Evolutionary conservation across 2,329 filamentous ascomycete genomes (phyloP).

Genomic region (Stagonosporopsis rhizophila): DNA sequence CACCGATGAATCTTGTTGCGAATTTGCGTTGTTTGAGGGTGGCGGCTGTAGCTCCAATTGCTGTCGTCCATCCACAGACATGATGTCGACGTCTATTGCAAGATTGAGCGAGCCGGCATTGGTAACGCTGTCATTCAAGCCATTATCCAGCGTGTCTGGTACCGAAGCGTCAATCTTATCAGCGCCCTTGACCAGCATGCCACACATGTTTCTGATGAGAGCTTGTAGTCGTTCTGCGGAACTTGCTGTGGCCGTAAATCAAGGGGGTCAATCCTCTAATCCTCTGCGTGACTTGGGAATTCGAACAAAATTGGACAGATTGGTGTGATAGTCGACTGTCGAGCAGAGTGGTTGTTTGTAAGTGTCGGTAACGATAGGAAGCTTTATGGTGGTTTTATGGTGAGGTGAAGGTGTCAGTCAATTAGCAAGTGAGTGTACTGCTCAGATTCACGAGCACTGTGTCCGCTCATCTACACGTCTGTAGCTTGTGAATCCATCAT

Average conservation of each 20-base stretch:
- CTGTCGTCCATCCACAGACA: conserved; percentile 1
- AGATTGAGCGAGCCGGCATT: conserved; percentile 13
- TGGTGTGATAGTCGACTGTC: not conserved
- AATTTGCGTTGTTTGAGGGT: not conserved
- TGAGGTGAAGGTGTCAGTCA: not conserved
- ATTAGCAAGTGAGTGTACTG: not conserved
- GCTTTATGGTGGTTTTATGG: not conserved
- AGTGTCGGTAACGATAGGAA: not conserved
- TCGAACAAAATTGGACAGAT: not conserved
- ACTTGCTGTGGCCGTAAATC: not conserved
- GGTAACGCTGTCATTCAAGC: not conserved
- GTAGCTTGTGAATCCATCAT: not conserved
- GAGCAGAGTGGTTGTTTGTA: not conserved
- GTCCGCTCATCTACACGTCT: not conserved
- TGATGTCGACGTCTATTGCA: conserved; percentile 8
- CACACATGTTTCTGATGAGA: not conserved
- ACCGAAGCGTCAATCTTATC: not conserved
- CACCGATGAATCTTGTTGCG: not conserved
- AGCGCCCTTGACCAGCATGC: not conserved
- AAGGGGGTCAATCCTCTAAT: not conserved
- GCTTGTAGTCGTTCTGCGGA: not conserved
- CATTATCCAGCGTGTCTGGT: not conserved
- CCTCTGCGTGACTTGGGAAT: not conserved
- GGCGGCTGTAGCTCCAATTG: not conserved
- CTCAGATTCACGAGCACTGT: not conserved